phyloP scores from a whole-genome alignment of 1,284 basidiomycete species.

The Peniophora sp. region DNA sequence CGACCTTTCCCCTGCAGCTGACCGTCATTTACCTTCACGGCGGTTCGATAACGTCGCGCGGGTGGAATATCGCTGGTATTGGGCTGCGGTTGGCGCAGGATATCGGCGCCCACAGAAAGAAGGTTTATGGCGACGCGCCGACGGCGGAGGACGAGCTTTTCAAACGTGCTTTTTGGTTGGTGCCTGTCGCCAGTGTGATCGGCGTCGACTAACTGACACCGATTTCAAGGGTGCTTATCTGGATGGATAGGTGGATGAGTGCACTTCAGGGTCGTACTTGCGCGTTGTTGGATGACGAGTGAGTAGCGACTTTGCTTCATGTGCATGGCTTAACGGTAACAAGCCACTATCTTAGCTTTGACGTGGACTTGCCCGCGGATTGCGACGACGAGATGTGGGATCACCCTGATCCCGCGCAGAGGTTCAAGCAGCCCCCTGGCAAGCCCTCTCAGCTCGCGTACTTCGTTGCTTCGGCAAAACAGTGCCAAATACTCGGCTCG shows the following conservation, averaged over 20 bases:
- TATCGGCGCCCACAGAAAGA: constrained; percentile 29
- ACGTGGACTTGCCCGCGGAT: constrained; percentile 47
- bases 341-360: constrained; percentile 29
- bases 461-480: constrained; percentile 43
- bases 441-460: constrained; percentile 35
- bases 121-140: constrained; percentile 19
- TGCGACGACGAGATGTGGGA: constrained; percentile 61
- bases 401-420: constrained; percentile 28
- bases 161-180: constrained; percentile 62
- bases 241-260: constrained; percentile 56
- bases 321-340: neutral
- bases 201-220: neutral
- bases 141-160: constrained; percentile 40
- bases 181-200: neutral
- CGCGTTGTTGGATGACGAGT: constrained; percentile 81
- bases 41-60: constrained; percentile 38
- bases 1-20: constrained; percentile 13
- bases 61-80: constrained; percentile 41
- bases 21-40: constrained; percentile 29
- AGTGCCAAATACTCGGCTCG: constrained; percentile 48
- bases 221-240: constrained; percentile 44
- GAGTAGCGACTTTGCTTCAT: constrained; percentile 16
- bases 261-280: constrained; percentile 72
- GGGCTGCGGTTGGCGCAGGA: constrained; percentile 41
- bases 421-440: constrained; percentile 36